Conservation (phyloP, 768 basidiomycete genomes). For the Exidia glandulosa region DNA sequence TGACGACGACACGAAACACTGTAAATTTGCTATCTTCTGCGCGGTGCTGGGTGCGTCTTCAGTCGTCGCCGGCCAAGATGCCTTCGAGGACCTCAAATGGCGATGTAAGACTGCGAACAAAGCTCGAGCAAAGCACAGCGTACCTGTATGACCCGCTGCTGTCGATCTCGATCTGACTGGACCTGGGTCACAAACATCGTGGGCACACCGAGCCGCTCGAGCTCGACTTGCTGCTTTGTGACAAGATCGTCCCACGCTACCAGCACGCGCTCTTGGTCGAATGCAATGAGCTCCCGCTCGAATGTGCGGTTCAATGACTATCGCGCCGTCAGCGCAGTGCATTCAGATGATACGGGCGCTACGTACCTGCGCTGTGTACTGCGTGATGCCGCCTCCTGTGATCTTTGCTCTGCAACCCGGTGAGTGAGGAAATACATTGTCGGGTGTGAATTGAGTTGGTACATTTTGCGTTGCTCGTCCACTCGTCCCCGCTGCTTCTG, state of each 20-base stretch:
- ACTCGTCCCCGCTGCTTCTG: conserved; percentile 62
- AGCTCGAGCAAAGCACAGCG: neutral
- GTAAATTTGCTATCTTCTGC: no score
- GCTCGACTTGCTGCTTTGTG: conserved; percentile 52
- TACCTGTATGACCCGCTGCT: conserved; percentile 60
- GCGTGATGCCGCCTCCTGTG: conserved; percentile 52
- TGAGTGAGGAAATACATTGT: neutral
- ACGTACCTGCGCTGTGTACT: conserved; percentile 57
- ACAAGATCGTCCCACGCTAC: conserved; percentile 71
- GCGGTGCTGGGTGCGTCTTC: no score
- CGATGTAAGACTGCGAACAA: neutral
- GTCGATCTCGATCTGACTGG: conserved; percentile 46
- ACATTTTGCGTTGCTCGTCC: conserved; percentile 55
- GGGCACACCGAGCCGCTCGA: conserved; percentile 54
- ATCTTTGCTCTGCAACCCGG: conserved; percentile 43
- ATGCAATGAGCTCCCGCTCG: conserved; percentile 51
- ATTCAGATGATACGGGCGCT: conserved; percentile 2
- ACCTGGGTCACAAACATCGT: conserved; percentile 54
- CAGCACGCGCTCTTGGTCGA: conserved; percentile 59
- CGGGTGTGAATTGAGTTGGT: neutral
- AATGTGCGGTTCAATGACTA: conserved; percentile 59
- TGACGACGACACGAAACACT: no score
- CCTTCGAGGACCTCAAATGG: neutral
- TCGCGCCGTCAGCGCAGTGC: neutral
- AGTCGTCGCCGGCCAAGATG: neutral